Evolutionary conservation across 176 grass and related monocot species (phyloP).

Genomic region (Avena atlantica): DNA sequence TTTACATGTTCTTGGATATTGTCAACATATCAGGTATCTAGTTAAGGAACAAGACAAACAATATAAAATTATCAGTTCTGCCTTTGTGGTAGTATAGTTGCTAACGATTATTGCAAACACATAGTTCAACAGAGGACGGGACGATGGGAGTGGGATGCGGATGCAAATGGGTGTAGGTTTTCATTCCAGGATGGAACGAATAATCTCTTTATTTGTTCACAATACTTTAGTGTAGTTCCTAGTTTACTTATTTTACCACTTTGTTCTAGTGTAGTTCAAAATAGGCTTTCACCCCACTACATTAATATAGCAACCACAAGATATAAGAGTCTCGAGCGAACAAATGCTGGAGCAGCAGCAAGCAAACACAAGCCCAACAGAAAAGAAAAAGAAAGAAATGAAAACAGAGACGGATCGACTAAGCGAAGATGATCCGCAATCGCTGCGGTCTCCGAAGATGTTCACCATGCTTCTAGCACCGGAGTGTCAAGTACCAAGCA

Average conservation of each 20-base stretch:
- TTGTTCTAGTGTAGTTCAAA: neutral
- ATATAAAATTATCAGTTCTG: neutral
- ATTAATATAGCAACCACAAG: too few species aligned
- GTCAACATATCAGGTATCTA: neutral
- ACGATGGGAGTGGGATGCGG: neutral
- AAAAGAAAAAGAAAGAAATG: too few species aligned
- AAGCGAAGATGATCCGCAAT: too few species aligned
- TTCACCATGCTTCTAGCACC: too few species aligned
- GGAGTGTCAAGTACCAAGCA: too few species aligned
- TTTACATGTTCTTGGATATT: neutral
- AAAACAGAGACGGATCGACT: too few species aligned
- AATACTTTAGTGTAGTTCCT: neutral
- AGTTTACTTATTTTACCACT: neutral
- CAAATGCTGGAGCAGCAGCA: too few species aligned
- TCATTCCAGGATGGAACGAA: neutral
- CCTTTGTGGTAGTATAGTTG: neutral
- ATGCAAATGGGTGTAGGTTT: neutral
- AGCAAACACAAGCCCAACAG: too few species aligned
- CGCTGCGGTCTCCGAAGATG: too few species aligned
- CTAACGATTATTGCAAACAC: neutral
- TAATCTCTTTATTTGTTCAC: neutral
- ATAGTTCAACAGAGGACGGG: neutral
- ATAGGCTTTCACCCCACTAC: too few species aligned
- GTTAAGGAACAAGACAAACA: neutral
- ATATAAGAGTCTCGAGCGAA: too few species aligned